Percentiles rank a stretch among this genome's conserved stretches.
phyloP scores from a whole-genome alignment of 139 green algal genomes.

The Tetradesmus lagerheimii region DNA sequence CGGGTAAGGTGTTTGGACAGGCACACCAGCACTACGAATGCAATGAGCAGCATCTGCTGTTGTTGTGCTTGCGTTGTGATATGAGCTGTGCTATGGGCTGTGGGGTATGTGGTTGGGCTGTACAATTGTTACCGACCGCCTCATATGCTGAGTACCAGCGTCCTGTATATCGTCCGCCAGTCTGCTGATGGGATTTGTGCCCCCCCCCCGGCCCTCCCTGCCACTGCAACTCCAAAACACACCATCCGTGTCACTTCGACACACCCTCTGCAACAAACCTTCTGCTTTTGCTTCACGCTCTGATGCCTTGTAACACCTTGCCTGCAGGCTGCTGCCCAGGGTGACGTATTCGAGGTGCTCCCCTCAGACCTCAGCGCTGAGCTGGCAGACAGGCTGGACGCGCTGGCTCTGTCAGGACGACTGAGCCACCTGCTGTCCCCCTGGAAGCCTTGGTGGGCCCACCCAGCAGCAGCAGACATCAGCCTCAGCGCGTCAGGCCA shows the following conservation, averaged over 20 bases:
- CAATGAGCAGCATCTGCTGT: neutral
- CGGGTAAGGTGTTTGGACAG: neutral
- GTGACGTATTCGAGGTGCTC: neutral
- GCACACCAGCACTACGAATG: neutral
- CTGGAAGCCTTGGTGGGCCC: slow-evolving; percentile 35
- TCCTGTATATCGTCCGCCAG: no score
- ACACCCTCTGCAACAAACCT: no score
- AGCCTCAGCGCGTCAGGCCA: slow-evolving; percentile 5
- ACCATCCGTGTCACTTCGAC: no score
- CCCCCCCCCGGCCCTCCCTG: no score
- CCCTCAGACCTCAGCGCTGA: slow-evolving; percentile 16
- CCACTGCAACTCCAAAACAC: no score
- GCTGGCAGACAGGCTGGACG: neutral
- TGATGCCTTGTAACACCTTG: no score
- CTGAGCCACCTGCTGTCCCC: slow-evolving; percentile 24
- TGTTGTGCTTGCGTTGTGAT: neutral
- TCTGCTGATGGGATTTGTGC: no score
- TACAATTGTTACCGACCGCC: no score
- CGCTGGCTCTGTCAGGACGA: neutral
- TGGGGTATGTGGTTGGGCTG: no score
- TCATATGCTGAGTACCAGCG: no score
- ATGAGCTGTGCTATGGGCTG: no score
- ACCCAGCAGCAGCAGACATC: slow-evolving; percentile 24
- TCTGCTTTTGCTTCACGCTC: no score
- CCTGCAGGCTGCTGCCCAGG: neutral